phyloP scores from a whole-genome alignment of 805 yeast species.

The Yamadazyma ubonensis region DNA sequence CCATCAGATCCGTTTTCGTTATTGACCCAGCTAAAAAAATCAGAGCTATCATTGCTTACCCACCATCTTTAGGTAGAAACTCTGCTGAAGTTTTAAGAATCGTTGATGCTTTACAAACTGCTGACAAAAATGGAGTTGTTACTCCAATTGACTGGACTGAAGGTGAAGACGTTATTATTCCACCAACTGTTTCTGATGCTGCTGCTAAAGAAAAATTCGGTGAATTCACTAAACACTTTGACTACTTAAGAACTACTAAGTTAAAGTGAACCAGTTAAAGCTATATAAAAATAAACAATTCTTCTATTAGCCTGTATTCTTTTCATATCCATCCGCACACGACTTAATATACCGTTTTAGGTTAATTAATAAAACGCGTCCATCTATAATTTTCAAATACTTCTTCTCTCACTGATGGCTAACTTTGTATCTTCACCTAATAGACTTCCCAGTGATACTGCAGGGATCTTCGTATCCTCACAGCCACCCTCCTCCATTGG shows the following conservation, averaged over 20 bases:
- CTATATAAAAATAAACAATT: not conserved
- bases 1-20: conserved; percentile 69
- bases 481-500: conserved; percentile 45
- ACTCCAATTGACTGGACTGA: conserved; percentile 75
- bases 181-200: conserved; percentile 60
- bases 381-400: conserved; percentile 1
- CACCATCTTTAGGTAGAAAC: conserved; percentile 75
- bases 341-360: conserved; percentile 19
- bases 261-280: conserved; percentile 25
- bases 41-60: conserved; percentile 63
- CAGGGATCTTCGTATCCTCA: conserved; percentile 40
- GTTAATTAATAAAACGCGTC: conserved; percentile 21
- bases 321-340: not conserved
- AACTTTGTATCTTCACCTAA: conserved; percentile 44
- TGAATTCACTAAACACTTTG: conserved; percentile 79
- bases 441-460: conserved; percentile 41
- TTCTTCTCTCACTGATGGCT: conserved; percentile 23
- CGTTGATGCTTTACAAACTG: conserved; percentile 65
- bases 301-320: not conserved
- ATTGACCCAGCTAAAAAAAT: conserved; percentile 67
- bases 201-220: conserved; percentile 77
- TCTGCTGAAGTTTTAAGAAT: conserved; percentile 72
- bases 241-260: conserved; percentile 73
- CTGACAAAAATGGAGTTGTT: conserved; percentile 60
- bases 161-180: conserved; percentile 73